Conservation (phyloP, 1,284 basidiomycete species). For the Ustilago nuda region DNA sequence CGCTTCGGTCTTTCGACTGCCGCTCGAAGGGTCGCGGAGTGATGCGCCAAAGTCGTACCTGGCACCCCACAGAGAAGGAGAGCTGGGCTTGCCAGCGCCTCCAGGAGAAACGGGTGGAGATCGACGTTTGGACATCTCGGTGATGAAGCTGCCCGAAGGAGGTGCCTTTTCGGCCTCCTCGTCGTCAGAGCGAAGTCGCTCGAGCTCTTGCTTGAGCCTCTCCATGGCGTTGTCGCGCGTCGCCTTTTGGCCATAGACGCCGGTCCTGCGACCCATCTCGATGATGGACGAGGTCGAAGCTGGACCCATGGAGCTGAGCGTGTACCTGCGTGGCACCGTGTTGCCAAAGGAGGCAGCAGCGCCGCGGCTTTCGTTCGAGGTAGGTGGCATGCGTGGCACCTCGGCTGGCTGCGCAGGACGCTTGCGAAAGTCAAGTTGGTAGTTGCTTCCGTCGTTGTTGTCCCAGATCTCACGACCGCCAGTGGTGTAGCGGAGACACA, state of each 20-base stretch:
- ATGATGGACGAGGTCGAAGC: conserved; percentile 48
- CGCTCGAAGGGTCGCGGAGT: conserved; percentile 69
- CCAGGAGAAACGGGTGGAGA: conserved; percentile 62
- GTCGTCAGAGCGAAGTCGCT: conserved; percentile 71
- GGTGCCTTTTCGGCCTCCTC: conserved; percentile 68
- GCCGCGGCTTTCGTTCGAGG: conserved; percentile 20
- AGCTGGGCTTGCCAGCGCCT: conserved; percentile 64
- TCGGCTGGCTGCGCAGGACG: conserved; percentile 43
- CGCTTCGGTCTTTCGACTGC: conserved; percentile 57
- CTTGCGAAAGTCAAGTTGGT: conserved; percentile 74
- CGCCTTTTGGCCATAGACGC: conserved; percentile 65
- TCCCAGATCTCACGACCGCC: conserved; percentile 87
- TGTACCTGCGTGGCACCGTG: conserved; percentile 45
- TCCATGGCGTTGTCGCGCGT: conserved; percentile 66
- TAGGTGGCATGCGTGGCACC: conserved; percentile 27
- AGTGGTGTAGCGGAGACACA: conserved; percentile 83
- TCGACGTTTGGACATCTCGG: conserved; percentile 49
- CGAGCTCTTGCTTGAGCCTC: conserved; percentile 72
- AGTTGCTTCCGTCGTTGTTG: conserved; percentile 85
- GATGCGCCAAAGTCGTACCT: conserved; percentile 73
- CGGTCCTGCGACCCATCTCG: conserved; percentile 55
- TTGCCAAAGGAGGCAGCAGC: conserved; percentile 31
- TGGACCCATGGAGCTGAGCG: conserved; percentile 39
- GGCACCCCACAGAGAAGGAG: conserved; percentile 58
- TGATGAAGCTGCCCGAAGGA: conserved; percentile 31